These are phyloP conservation scores for Globisporangium camurandrum DNA, from an alignment of 352 stramenopile species.

Conservation along the genomic window DNA sequence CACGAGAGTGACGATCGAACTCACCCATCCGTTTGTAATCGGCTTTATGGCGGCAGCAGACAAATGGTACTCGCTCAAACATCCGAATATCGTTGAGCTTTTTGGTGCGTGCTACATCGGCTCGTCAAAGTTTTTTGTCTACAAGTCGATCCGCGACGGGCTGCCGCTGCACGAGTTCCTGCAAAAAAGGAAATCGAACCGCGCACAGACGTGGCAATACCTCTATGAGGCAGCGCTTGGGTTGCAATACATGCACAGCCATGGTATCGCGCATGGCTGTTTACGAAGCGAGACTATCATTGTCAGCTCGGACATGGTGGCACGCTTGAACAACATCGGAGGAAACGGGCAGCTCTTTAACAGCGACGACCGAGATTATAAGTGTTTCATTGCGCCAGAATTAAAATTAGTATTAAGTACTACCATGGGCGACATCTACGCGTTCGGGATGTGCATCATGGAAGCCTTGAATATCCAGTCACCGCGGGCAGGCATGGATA, in stretches of 20 bases:
- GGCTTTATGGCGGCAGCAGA: neutral
- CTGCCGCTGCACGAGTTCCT: neutral
- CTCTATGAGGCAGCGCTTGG: slow-evolving; percentile 23
- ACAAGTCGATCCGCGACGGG: neutral
- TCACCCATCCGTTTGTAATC: neutral
- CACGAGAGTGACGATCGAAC: neutral
- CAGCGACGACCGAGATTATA: neutral
- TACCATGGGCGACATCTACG: slow-evolving; percentile 16
- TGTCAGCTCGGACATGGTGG: slow-evolving; percentile 4
- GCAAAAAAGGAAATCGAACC: neutral
- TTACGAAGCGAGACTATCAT: slow-evolving; percentile 6
- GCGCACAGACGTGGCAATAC: slow-evolving; percentile 3
- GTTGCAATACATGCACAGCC: slow-evolving; percentile 21
- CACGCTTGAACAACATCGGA: slow-evolving; percentile 9
- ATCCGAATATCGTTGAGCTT: slow-evolving; percentile 2
- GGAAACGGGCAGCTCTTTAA: neutral
- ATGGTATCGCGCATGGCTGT: slow-evolving; percentile 12
- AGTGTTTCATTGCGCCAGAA: too few relatives aligned
- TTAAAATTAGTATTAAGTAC: neutral
- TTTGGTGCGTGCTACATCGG: slow-evolving; percentile 1
- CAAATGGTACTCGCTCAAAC: neutral
- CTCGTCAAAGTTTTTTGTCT: neutral
- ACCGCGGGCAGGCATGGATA: neutral
- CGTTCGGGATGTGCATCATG: slow-evolving; percentile 18
- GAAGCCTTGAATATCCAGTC: slow-evolving; percentile 2